phyloP scores from a whole-genome alignment of 2,329 filamentous ascomycete genomes.

The Stachybotrys elegans region DNA sequence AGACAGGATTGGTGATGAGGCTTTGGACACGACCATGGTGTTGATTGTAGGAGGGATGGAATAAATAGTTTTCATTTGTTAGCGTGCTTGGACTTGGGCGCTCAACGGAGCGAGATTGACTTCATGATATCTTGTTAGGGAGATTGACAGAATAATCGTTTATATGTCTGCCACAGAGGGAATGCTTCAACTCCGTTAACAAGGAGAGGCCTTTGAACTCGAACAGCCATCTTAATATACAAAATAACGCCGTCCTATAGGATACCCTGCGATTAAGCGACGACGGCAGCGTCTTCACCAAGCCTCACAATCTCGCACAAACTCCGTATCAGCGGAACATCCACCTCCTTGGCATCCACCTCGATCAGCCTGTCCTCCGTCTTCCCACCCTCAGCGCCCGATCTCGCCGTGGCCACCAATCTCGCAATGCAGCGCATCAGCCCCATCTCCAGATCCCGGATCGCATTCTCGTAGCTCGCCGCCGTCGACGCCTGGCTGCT shows the following conservation, averaged over 20 bases:
- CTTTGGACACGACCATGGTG: not conserved
- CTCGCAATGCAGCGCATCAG: conserved; percentile 45
- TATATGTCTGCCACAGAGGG: too few relatives aligned
- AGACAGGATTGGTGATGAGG: not conserved
- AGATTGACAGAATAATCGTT: too few relatives aligned
- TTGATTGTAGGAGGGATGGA: not conserved
- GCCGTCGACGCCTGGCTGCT: conserved; percentile 11
- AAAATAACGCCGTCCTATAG: too few relatives aligned
- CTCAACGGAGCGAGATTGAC: too few relatives aligned
- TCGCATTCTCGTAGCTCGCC: conserved; percentile 24
- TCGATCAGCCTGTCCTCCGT: conserved; percentile 24
- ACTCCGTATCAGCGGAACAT: conserved; percentile 33
- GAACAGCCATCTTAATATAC: too few relatives aligned
- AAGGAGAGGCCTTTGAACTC: too few relatives aligned
- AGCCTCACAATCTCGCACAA: conserved; percentile 38
- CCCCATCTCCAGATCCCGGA: conserved; percentile 42
- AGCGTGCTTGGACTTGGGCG: too few relatives aligned
- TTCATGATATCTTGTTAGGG: too few relatives aligned
- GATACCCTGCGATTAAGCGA: too few relatives aligned
- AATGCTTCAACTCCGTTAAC: too few relatives aligned
- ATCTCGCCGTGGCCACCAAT: conserved; percentile 43
- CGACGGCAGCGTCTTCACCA: too few relatives aligned
- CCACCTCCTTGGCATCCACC: conserved; percentile 23
- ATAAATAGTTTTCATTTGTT: too few relatives aligned
- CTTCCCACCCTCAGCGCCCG: conserved; percentile 24